A percentile compares a stretch with the other conserved stretches of the same genome.
Evolutionary conservation across 2,329 filamentous ascomycete genomes (phyloP).

Genomic region (Drechslerella dactyloides): DNA sequence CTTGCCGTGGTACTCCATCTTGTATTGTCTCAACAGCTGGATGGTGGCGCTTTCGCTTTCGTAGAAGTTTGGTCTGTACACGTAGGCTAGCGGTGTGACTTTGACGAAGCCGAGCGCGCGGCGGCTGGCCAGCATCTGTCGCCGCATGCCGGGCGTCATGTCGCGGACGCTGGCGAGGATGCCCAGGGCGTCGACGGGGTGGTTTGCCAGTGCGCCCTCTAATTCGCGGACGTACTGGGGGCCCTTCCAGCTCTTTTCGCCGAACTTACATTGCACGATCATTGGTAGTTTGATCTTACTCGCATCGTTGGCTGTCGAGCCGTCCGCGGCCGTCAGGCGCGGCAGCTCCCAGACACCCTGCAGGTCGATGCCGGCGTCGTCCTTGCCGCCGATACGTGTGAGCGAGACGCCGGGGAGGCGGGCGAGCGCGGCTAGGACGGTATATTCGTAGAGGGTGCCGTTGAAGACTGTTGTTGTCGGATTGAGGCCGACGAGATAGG

Average conservation of each 20-base stretch:
- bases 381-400: constrained; percentile 69
- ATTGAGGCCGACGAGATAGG: constrained; percentile 65
- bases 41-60: background rate
- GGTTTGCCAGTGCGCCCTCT: constrained; percentile 76
- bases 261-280: constrained; percentile 73
- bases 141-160: constrained; percentile 74
- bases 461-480: constrained; percentile 67
- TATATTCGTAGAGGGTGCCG: constrained; percentile 81
- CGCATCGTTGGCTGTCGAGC: background rate
- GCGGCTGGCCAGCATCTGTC: constrained; percentile 39
- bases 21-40: background rate
- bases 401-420: constrained; percentile 68
- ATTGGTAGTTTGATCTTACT: constrained; percentile 58
- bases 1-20: constrained; percentile 4
- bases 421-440: constrained; percentile 65
- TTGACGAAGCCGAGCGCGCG: constrained; percentile 45
- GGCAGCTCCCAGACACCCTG: constrained; percentile 73
- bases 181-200: constrained; percentile 72
- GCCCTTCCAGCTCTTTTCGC: constrained; percentile 61
- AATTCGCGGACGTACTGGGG: constrained; percentile 74
- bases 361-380: constrained; percentile 76
- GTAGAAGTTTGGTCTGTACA: constrained; percentile 4
- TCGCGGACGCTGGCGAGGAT: constrained; percentile 72
- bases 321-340: constrained; percentile 45
- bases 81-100: constrained; percentile 29